Evolutionary conservation across 495 filamentous ascomycete genomes (phyloP), one percentile per base, ranked within the genome.

Genomic region (Penicillium daleae): DNA sequence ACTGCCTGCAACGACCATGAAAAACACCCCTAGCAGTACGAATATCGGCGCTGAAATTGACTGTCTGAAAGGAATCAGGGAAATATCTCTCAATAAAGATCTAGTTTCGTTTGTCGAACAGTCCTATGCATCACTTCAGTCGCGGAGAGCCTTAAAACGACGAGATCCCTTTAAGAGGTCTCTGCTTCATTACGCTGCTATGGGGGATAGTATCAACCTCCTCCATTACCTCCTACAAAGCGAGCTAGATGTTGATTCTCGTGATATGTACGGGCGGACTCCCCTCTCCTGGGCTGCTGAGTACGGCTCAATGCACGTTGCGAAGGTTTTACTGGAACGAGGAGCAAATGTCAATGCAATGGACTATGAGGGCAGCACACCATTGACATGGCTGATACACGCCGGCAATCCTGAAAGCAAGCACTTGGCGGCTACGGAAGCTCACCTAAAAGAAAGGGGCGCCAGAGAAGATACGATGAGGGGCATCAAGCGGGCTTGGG

Each of bases 311-410:
- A 10, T 54, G 51, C 4, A 21, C 8, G 21, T 22, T 21, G 31
- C 37, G 31, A 54, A 54, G 9, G 10, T 54, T 54, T 7, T 54
- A 10, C n/a, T 35, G 51, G 31, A 17, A 19, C 7, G 21, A 33
- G 31, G 51, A 22, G 51, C 51, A 54, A 24, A 54, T 33, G n/a
- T n/a, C n/a, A n/a, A n/a, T n/a, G n/a, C n/a, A 31, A 32, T 27
- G 8, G 50, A 53, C 21, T 29, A 53, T 31, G 31, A 32, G 27
- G n/a, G 31, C 6, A 21, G 27, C 27, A 53, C 50, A 33, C 50
- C 50, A 5, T 31, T 53, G 26, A 32, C 50, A 32, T 53, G 6
- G 4, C n/a, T 53, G 13, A 6, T 53, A 35, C 29, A 53, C 27
- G 56, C 46, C 22, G 56, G 39, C 6, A 27, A 44, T 22, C 40